These are phyloP conservation scores for Ceratobasidium theobromae DNA, from an alignment of 1,284 basidiomycete genomes.

Conservation along the genomic window DNA sequence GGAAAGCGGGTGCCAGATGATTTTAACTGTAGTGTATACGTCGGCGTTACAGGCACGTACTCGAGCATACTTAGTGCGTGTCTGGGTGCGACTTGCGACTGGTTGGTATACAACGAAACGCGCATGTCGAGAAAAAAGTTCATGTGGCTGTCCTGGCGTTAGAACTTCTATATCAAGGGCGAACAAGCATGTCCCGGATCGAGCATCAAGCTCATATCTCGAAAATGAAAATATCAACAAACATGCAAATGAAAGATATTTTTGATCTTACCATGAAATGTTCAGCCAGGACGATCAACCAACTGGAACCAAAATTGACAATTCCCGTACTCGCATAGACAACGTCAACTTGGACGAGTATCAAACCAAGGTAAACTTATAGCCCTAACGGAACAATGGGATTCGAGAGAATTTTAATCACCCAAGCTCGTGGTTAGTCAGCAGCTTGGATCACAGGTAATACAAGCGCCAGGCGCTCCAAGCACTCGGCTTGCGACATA, in stretches of 20 bases:
- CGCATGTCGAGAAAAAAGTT: background rate
- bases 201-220: background rate
- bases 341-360: background rate
- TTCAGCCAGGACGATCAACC: background rate
- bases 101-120: background rate
- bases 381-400: no score
- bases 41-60: conserved; percentile 11
- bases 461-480: no score
- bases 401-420: no score
- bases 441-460: no score
- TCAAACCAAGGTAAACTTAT: no score
- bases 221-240: background rate
- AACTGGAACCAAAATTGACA: background rate
- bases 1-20: background rate
- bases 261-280: background rate
- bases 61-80: background rate
- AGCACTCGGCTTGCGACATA: no score
- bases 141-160: background rate
- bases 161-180: background rate
- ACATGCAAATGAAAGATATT: background rate
- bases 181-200: background rate
- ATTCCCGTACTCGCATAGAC: background rate
- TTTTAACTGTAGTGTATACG: background rate
- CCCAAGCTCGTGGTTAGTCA: no score
- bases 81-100: background rate